A percentile compares a stretch with the other conserved stretches of the same genome.
phyloP scores from a whole-genome alignment of 202 grass and related monocot genomes.

The Miscanthus sacchariflorus region DNA sequence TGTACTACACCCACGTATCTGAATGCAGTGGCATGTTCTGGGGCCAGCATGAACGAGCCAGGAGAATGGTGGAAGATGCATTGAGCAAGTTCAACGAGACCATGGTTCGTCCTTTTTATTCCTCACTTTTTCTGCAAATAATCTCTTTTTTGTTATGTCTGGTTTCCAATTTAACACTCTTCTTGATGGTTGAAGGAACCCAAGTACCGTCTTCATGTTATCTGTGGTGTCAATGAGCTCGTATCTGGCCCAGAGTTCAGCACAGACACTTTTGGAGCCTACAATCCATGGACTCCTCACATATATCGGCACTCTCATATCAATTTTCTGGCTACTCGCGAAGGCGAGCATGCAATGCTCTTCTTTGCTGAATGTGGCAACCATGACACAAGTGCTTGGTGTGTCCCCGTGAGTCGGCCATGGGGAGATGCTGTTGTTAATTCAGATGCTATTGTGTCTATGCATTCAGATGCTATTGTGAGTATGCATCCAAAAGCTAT shows the following conservation, averaged over 20 bases:
- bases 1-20: neutral
- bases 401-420: neutral
- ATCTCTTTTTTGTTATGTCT: neutral
- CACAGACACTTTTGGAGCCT: neutral
- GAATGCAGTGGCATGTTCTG: neutral
- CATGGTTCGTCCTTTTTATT: neutral
- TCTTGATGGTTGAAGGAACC: neutral
- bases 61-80: neutral
- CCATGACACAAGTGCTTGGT: neutral
- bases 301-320: constrained; percentile 10
- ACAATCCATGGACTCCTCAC: neutral
- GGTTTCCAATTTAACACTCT: neutral
- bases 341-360: neutral
- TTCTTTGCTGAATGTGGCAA: constrained; percentile 40
- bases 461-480: neutral
- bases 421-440: neutral
- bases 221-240: constrained; percentile 22
- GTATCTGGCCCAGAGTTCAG: neutral
- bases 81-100: neutral
- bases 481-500: neutral
- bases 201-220: neutral
- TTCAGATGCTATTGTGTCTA: too few species aligned
- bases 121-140: neutral
- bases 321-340: constrained; percentile 12
- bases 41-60: neutral